These are phyloP conservation scores for Calonectria hongkongensis DNA, from an alignment of 2,329 filamentous ascomycete species.

Conservation along the genomic window DNA sequence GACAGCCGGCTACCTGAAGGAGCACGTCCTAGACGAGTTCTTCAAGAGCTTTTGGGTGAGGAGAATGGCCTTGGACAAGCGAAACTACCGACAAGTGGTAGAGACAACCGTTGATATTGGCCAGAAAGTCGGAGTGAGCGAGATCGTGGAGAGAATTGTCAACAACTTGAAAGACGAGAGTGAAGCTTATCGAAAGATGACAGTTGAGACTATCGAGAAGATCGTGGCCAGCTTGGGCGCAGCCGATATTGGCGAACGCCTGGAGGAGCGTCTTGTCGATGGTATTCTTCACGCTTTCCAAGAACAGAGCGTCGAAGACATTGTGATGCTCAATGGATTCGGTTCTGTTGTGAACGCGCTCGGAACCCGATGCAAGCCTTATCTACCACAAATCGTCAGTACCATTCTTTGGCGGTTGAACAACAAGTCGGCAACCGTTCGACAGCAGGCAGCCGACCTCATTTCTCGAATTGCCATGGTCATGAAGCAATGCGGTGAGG, in stretches of 20 bases:
- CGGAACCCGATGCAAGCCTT: conserved; percentile 94
- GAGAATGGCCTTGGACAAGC: conserved; percentile 96
- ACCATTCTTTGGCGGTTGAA: conserved; percentile 97
- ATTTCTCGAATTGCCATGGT: conserved; percentile 98
- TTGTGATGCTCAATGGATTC: conserved; percentile 97
- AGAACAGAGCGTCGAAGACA: conserved; percentile 96
- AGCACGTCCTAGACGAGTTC: conserved; percentile 95
- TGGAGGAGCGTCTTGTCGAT: conserved; percentile 96
- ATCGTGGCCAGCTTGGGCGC: conserved; percentile 94
- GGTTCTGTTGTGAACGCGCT: conserved; percentile 97
- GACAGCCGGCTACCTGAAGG: conserved; percentile 94
- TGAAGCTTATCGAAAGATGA: conserved; percentile 99
- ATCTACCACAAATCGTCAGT: conserved; percentile 96
- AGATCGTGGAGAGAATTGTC: conserved; percentile 95
- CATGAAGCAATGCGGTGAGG: conserved; percentile 99
- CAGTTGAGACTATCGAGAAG: conserved; percentile 97
- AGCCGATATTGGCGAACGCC: conserved; percentile 92
- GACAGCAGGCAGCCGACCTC: conserved; percentile 96
- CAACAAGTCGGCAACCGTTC: conserved; percentile 97
- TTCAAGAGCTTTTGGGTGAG: conserved; percentile 99
- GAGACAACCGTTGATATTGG: conserved; percentile 98
- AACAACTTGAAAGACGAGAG: conserved; percentile 98
- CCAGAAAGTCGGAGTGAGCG: conserved; percentile 97
- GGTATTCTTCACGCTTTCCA: conserved; percentile 98
- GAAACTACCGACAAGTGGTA: conserved; percentile 98